Percentiles rank a stretch among this genome's conserved stretches.
These are phyloP conservation scores for Cercophora scortea DNA, from an alignment of 495 filamentous ascomycete species.

Conservation along the genomic window DNA sequence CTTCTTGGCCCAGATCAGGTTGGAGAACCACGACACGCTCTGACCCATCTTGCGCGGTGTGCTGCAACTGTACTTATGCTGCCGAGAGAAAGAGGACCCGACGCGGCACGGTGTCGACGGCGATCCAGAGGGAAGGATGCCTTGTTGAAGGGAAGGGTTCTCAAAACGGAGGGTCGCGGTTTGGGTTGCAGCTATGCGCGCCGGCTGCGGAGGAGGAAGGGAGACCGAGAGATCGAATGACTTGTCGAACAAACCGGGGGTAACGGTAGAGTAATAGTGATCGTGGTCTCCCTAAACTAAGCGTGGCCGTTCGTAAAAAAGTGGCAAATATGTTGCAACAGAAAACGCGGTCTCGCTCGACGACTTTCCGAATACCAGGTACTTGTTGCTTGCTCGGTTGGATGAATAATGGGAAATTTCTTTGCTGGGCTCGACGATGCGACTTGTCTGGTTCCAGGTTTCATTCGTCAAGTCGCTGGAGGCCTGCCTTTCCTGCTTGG, in stretches of 20 bases:
- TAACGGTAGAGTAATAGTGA: no score
- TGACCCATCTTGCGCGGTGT: conserved; percentile 59
- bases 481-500: background rate
- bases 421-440: conserved; percentile 4
- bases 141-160: no score
- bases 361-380: background rate
- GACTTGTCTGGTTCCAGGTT: conserved; percentile 7
- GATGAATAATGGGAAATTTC: conserved; percentile 2
- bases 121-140: no score
- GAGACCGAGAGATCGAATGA: no score
- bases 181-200: no score
- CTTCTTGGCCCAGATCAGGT: conserved; percentile 82
- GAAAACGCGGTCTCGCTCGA: background rate
- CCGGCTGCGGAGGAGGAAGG: no score
- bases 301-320: no score
- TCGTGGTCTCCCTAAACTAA: no score
- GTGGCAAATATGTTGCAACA: no score
- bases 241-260: no score
- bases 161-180: no score
- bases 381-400: background rate
- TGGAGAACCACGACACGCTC: conserved; percentile 67
- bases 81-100: background rate
- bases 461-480: conserved; percentile 4
- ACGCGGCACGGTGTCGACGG: background rate
- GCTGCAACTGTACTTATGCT: background rate